phyloP scores from a whole-genome alignment of 148 eudicot genomes.

The Beta vulgaris region DNA sequence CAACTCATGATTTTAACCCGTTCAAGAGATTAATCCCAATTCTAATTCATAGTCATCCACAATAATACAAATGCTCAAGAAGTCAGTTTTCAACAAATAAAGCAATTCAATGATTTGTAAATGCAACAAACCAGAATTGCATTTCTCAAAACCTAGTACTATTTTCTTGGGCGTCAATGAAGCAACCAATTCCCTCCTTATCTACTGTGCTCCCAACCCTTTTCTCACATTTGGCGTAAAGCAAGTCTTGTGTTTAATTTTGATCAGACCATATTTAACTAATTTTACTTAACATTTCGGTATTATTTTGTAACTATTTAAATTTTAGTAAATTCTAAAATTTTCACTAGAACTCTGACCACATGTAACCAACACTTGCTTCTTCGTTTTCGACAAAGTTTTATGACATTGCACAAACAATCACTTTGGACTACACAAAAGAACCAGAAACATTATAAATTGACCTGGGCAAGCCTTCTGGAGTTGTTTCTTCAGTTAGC shows the following conservation, averaged over 20 bases:
- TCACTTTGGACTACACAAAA: not conserved
- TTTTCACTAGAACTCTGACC: not conserved
- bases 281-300: too few relatives aligned
- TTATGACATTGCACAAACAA: not conserved
- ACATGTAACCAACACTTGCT: not conserved
- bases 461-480: slow-evolving; percentile 63
- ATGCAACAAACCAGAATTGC: too few relatives aligned
- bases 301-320: too few relatives aligned
- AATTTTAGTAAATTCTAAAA: too few relatives aligned
- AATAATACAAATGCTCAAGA: not conserved
- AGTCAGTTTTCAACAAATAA: not conserved
- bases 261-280: too few relatives aligned
- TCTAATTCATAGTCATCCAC: not conserved
- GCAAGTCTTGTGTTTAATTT: too few relatives aligned
- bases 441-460: not conserved
- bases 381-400: not conserved
- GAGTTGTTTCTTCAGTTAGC: slow-evolving; percentile 55
- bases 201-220: not conserved
- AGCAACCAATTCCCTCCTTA: not conserved
- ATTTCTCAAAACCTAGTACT: not conserved
- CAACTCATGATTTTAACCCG: not conserved
- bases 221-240: not conserved
- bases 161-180: not conserved
- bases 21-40: not conserved
- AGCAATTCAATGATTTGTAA: too few relatives aligned